phyloP scores from a whole-genome alignment of 768 basidiomycete species.

The Boletus bicolor region DNA sequence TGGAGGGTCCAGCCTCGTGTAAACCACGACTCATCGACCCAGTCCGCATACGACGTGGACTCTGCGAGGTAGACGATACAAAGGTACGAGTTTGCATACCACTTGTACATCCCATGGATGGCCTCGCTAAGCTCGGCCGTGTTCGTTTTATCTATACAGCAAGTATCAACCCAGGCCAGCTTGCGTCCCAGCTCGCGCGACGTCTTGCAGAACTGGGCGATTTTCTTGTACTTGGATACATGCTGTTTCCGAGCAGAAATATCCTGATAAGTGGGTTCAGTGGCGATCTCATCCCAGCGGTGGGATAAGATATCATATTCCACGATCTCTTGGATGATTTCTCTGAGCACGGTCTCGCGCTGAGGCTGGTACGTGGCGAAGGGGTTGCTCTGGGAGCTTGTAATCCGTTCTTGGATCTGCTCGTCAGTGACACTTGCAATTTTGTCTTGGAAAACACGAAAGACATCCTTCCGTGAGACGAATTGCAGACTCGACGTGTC shows the following conservation, averaged over 20 bases:
- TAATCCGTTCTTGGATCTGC: constrained; percentile 1
- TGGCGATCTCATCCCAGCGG: constrained; percentile 2
- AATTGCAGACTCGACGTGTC: constrained; percentile 7
- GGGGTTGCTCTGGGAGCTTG: not conserved
- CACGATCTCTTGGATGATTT: constrained; percentile 13
- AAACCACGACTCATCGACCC: constrained; percentile 11
- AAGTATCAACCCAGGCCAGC: constrained; percentile 18
- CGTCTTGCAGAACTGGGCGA: constrained; percentile 6
- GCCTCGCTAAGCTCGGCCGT: constrained; percentile 19
- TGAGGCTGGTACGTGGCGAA: not conserved
- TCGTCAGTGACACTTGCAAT: constrained; percentile 3
- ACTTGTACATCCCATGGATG: constrained; percentile 21
- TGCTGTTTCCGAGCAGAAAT: not conserved
- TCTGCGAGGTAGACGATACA: constrained; percentile 20
- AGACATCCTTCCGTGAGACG: constrained; percentile 3
- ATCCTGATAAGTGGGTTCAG: constrained; percentile 13
- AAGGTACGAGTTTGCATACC: constrained; percentile 21
- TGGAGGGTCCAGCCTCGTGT: constrained; percentile 11
- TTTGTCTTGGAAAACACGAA: constrained; percentile 5
- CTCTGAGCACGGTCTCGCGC: not conserved
- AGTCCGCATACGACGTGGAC: not conserved
- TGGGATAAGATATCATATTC: constrained; percentile 16
- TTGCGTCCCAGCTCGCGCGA: not conserved
- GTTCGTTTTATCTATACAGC: constrained; percentile 20
- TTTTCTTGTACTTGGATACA: not conserved